Base-by-base conservation (phyloP, 768 basidiomycete species). In the Psilocybe azurescens region DNA sequence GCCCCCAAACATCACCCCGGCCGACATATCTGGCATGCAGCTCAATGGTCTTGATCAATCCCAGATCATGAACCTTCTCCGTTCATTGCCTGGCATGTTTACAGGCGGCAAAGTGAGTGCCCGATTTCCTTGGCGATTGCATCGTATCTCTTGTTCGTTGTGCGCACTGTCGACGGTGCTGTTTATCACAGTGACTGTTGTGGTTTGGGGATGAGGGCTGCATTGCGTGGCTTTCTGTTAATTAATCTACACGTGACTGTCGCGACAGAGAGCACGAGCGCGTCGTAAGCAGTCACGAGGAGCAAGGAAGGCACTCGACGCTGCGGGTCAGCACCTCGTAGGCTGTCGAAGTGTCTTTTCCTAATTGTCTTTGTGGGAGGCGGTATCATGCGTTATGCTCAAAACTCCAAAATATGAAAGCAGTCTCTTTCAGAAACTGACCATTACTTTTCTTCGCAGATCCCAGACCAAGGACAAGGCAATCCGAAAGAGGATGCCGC, bases 401-500 rank as follows among this genome's bases (percentile, higher is more conserved):
- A 36, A 36, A 36, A 11, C 33, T 7, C 2, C 33, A 36, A 36
- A 36, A 36, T 36, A 24, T 24, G 24, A 24, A 24, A 24, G 2
- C 24, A 24, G 24, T 24, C 24, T 36, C 11, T 36, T 36, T 36
- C 33, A 36, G 33, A 7, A 7, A 11, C 57, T 60, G 49, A 33
- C 3, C 11, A 28, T 49, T 16, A 14, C 24, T 47, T 51, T 48
- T n/a, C 32, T 29, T 32, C 46, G 13, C 67, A 87, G 83, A 70
- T 81, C 61, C 59, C 63, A 10, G 71, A 72, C 29, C 63, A 75
- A 56, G 79, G 78, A 36, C 80, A 81, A 69, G 83, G 81, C 33
- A 83, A 81, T 61, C 75, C 80, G 61, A 86, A 86, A 63, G 86
- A 88, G 68, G 87, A 89, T 54, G 86, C 88, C 1, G 84, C 87